Evolutionary conservation across 352 stramenopile genomes (phyloP).

Genomic region (Phytophthora sp.): DNA sequence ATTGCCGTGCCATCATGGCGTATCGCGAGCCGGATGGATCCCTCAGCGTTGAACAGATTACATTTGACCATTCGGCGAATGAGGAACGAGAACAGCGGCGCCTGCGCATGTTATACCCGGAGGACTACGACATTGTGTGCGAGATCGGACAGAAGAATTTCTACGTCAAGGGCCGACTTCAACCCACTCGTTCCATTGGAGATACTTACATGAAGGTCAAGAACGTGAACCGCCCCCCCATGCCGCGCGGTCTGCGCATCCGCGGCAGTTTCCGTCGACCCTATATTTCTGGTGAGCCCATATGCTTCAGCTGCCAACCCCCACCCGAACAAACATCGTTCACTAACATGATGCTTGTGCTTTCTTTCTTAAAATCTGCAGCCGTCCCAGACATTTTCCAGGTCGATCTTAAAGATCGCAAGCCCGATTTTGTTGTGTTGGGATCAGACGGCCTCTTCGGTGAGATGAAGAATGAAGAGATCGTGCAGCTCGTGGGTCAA

Average conservation of each 20-base stretch:
- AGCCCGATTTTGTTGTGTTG: slow-evolving; percentile 67
- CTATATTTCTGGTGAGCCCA: slow-evolving; percentile 56
- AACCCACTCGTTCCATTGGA: slow-evolving; percentile 67
- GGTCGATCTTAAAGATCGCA: slow-evolving; percentile 53
- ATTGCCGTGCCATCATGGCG: slow-evolving; percentile 73
- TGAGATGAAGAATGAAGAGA: slow-evolving; percentile 70
- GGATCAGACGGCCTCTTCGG: slow-evolving; percentile 69
- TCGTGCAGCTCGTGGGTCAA: slow-evolving; percentile 50
- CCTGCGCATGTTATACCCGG: slow-evolving; percentile 58
- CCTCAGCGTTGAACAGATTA: slow-evolving; percentile 71
- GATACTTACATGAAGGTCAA: slow-evolving; percentile 85
- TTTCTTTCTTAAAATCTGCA: slow-evolving; percentile 14
- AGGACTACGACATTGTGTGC: slow-evolving; percentile 74
- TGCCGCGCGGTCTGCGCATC: slow-evolving; percentile 66
- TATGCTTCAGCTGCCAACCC: slow-evolving; percentile 1
- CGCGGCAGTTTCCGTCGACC: slow-evolving; percentile 59
- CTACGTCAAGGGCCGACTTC: slow-evolving; percentile 75
- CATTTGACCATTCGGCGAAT: slow-evolving; percentile 70
- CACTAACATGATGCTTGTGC: slow-evolving; percentile 10
- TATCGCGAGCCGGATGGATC: slow-evolving; percentile 56
- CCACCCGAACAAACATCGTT: background rate
- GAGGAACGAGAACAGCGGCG: slow-evolving; percentile 63
- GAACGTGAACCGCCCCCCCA: slow-evolving; percentile 67
- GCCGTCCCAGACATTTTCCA: slow-evolving; percentile 74
- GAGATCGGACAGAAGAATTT: slow-evolving; percentile 71